phyloP scores from a whole-genome alignment of 106 monocot genomes.

The Dendrobium catenatum region DNA sequence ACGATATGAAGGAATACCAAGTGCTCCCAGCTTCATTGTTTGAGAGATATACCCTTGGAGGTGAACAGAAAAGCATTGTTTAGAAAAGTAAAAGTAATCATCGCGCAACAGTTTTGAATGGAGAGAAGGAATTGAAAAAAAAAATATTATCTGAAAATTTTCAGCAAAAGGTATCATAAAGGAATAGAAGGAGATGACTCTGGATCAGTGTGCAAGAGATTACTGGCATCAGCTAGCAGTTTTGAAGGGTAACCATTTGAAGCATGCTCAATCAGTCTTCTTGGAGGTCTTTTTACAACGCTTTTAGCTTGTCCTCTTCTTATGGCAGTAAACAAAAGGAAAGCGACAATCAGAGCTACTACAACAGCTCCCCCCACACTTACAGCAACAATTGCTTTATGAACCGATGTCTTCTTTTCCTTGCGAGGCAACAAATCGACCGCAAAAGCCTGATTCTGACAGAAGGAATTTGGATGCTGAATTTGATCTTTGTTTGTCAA shows the following conservation, averaged over 20 bases:
- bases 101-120: not conserved
- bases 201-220: constrained; percentile 12
- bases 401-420: constrained; percentile 16
- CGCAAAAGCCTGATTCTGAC: constrained; percentile 82
- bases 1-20: constrained; percentile 78
- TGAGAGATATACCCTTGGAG: constrained; percentile 82
- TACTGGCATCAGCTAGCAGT: constrained; percentile 91
- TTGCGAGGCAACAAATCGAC: constrained; percentile 57
- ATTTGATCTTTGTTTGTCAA: constrained; percentile 27
- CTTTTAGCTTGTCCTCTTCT: constrained; percentile 31
- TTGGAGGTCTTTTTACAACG: constrained; percentile 39
- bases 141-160: not conserved
- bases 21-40: constrained; percentile 83
- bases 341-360: constrained; percentile 21
- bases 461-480: constrained; percentile 68
- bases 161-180: not conserved
- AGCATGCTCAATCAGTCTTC: constrained; percentile 64
- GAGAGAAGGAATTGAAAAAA: not conserved
- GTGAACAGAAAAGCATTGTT: not conserved
- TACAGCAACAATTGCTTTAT: constrained; percentile 26
- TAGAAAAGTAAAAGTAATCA: not conserved
- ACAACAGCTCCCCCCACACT: constrained; percentile 29
- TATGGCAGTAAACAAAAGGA: constrained; percentile 24
- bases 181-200: not conserved
- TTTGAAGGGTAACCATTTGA: constrained; percentile 71